phyloP scores from a whole-genome alignment of 352 stramenopile species.

The Discostella stelligera region DNA sequence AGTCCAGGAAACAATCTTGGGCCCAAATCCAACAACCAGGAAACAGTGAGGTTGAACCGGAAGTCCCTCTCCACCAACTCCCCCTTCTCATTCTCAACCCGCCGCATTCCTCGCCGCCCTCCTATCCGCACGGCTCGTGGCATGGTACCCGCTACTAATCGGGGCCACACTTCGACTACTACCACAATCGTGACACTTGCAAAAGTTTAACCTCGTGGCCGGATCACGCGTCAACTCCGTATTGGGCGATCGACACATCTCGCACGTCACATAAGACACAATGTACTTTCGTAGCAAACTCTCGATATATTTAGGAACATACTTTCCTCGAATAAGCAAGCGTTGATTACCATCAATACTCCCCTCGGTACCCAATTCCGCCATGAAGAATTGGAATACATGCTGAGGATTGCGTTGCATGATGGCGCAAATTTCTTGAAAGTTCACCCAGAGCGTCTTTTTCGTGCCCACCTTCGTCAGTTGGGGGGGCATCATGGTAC shows the following conservation, averaged over 20 bases:
- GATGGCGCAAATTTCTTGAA: slow-evolving; percentile 96
- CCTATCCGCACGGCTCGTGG: slow-evolving; percentile 86
- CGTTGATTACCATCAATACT: slow-evolving; percentile 98
- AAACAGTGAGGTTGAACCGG: not conserved
- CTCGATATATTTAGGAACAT: slow-evolving; percentile 99
- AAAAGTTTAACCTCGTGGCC: slow-evolving; percentile 96
- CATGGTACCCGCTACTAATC: slow-evolving; percentile 98
- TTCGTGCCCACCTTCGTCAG: slow-evolving; percentile 89
- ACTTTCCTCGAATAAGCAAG: slow-evolving; percentile 97
- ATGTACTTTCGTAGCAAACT: slow-evolving; percentile 99
- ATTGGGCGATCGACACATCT: slow-evolving; percentile 98
- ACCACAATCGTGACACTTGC: slow-evolving; percentile 97
- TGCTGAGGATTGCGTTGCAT: slow-evolving; percentile 98
- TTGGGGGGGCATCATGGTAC: slow-evolving; percentile 83
- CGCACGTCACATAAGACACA: slow-evolving; percentile 98
- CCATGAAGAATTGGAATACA: slow-evolving; percentile 99
- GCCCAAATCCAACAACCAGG: not conserved
- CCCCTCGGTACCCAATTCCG: slow-evolving; percentile 98
- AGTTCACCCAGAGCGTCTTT: slow-evolving; percentile 99
- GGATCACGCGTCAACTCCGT: slow-evolving; percentile 96
- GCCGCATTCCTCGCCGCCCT: slow-evolving; percentile 80
- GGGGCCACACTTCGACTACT: slow-evolving; percentile 93
- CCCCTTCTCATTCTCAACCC: slow-evolving; percentile 36
- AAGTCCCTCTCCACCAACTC: not conserved
- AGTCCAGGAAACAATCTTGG: not conserved